Base-by-base conservation (phyloP, 805 yeast species). In the Saccharomycopsis capsularis region DNA sequence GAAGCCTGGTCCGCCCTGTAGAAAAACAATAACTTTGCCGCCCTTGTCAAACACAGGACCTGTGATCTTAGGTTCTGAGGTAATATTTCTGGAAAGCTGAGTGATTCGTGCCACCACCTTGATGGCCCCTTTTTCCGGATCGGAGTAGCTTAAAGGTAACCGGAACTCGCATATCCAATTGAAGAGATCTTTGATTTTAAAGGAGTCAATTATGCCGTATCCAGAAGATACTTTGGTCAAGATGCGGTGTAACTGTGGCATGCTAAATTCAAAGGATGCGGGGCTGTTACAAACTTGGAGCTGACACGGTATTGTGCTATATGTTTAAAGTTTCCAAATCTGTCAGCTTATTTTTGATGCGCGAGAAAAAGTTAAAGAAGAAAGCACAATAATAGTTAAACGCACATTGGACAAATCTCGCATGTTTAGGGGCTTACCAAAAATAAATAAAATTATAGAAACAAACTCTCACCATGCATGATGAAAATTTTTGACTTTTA, bases 1-100 rank as follows among this genome's bases (percentile, higher is more conserved):
- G 48, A 69, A 73, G 1, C 81, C 81, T 0, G 81, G 81, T 0
- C 81, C 81, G 7, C 81, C 81, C 58, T 75, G 79, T 35, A 76
- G 56, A 52, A 63, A 76, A 19, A 69, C 62, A 6, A 73, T 59
- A 2, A 71, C 54, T 52, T 72, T 70, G 0, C 46, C 46, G 18
- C 38, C 23, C 15, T 38, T 34, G 3, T 19, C 32, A 24, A 44
- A 38, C 4, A 16, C 30, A 18, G 52, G 55, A 4, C 53, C 49
- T 11, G 40, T 13, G 7, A 13, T 7, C 19, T 53, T 40, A 5
- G 53, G 29, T 34, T 39, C 41, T 21, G 25, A n/a, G 34, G 40
- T 45, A 15, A 53, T 52, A n/a, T 48, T 30, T 18, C 42, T 38
- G 36, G 41, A 52, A 7, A 38, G 44, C 24, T 48, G 50, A 18